Evolutionary conservation across 495 filamentous ascomycete genomes (phyloP).

Genomic region (Penicillium herquei): DNA sequence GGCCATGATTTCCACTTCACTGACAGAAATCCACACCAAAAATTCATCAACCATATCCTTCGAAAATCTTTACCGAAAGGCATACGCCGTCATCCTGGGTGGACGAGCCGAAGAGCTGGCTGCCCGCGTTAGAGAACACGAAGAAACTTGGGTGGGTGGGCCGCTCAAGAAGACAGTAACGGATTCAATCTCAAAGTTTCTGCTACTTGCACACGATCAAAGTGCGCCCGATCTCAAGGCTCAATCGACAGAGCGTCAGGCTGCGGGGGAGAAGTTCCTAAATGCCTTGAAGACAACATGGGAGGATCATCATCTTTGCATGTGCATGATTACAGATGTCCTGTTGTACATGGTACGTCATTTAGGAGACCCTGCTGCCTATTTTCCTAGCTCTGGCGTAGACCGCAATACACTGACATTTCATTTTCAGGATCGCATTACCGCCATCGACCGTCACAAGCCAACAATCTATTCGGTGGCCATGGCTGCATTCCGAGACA

Average conservation of each 20-base stretch:
- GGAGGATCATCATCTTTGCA: constrained; percentile 85
- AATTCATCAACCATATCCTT: constrained; percentile 90
- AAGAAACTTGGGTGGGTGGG: constrained; percentile 72
- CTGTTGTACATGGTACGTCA: constrained; percentile 89
- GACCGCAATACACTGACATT: neutral
- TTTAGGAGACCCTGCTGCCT: no score
- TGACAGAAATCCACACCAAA: constrained; percentile 85
- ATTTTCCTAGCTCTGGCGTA: no score
- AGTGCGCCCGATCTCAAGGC: constrained; percentile 43
- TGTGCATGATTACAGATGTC: constrained; percentile 97
- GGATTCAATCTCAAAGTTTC: constrained; percentile 57
- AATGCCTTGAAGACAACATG: constrained; percentile 71
- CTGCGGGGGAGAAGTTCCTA: constrained; percentile 82
- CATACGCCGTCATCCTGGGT: constrained; percentile 92
- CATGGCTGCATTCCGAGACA: constrained; percentile 85
- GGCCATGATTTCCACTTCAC: constrained; percentile 67
- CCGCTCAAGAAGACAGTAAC: constrained; percentile 65
- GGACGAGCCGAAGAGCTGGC: constrained; percentile 87
- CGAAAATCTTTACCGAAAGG: constrained; percentile 91
- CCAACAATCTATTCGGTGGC: constrained; percentile 78
- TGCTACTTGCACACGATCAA: constrained; percentile 43
- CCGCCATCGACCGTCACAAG: constrained; percentile 65
- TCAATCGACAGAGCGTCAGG: constrained; percentile 69
- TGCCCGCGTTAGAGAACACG: constrained; percentile 71
- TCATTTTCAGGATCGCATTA: constrained; percentile 65